Conservation (phyloP, 208 protist species). For the Pavlovales sp. region DNA sequence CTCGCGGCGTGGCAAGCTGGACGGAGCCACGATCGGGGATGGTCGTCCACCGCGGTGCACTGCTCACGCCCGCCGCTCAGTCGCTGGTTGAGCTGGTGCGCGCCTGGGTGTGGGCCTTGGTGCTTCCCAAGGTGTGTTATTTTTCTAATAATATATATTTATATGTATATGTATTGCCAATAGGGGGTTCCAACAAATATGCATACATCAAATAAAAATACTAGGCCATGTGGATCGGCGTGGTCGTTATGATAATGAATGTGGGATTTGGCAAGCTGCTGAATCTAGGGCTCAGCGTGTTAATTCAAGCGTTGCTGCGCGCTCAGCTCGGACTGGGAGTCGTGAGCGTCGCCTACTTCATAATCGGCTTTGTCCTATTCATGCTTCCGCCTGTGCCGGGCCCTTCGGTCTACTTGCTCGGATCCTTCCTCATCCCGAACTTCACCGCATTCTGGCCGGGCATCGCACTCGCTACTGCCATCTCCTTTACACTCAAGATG, state of each 20-base stretch:
- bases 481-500: slow-evolving; percentile 1
- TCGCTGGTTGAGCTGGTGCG: not conserved
- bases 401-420: slow-evolving; percentile 1
- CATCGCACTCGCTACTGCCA: not conserved
- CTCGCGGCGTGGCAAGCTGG: too few species aligned
- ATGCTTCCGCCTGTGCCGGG: slow-evolving; percentile 7
- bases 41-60: not conserved
- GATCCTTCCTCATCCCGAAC: not conserved
- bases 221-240: not conserved
- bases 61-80: not conserved
- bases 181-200: too few species aligned
- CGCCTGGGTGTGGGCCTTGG: not conserved
- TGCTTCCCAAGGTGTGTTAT: not conserved
- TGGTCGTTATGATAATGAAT: not conserved
- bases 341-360: not conserved
- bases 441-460: not conserved
- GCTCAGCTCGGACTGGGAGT: not conserved
- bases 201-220: too few species aligned
- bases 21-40: not conserved
- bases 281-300: not conserved
- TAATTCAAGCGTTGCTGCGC: not conserved
- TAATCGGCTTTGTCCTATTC: slow-evolving; percentile 10
- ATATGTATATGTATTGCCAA: too few species aligned
- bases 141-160: too few species aligned
- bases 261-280: not conserved